Evolutionary conservation across 169 alveolate species (phyloP), one percentile per base, ranked within the genome.

Genomic region (Cryptosporidium xiaoi): DNA sequence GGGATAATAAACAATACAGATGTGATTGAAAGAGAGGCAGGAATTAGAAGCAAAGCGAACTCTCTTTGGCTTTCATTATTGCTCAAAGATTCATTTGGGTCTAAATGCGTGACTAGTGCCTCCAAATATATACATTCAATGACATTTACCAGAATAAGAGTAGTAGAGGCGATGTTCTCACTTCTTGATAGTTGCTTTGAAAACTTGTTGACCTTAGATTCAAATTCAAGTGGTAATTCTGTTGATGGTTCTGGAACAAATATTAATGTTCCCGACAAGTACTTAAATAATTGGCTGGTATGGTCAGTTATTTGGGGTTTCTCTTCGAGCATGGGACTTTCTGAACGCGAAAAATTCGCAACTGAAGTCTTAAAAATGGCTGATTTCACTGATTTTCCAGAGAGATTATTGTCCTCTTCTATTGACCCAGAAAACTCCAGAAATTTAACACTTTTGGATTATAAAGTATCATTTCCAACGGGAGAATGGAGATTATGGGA

Each of bases 401-500:
- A 51, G 3, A 24, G 27, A 24, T 24, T 24, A 24, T 24, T 24
- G 27, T 0, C 27, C 27, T 24, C 27, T 24, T 24, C 27, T 24
- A 53, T 65, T 27, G 69, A 68, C 3, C 92, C 83, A 48, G 94
- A 92, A 40, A 89, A 65, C 20, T 24, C 27, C 27, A 24, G 27
- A 24, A 24, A 24, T 24, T 24, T 24, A 24, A 94, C 97, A n/a
- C 69, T 97, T 66, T 92, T 97, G 66, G 99, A 97, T 84, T 97
- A 92, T 87, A 98, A 95, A 91, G 98, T 97, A 13, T 90, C 94
- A 51, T 90, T 97, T 51, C 98, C 95, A 44, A 98, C 96, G 62
- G 97, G 97, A 46, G 93, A 93, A 83, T 98, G 99, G 98, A 91
- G 92, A 62, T 90, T 92, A 51, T 97, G 99, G 99, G 96, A 95